Evolutionary conservation across 805 yeast genomes (phyloP), one percentile per base, ranked within the genome.

Genomic region (Starmerella roubikii): DNA sequence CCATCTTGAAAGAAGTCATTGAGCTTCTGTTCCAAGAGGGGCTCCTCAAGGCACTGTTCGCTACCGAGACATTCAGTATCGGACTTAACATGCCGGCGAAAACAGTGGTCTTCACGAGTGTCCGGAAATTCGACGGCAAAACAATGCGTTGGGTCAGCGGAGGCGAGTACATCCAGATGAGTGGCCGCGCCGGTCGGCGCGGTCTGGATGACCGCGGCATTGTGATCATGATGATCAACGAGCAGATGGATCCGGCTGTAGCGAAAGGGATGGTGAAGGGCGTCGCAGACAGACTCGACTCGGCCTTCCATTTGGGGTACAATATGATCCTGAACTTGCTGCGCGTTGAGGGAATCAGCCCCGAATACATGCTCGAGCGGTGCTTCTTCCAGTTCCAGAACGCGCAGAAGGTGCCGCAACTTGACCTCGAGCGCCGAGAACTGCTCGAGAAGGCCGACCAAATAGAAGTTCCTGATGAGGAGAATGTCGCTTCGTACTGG

Each of bases 211-310:
- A 91, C 59, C 79, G 98, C 59, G 99, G 99, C 64, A 85, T 91
- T 60, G 99, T 91, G 35, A 91, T 91, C 50, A 82, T 91, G 91
- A 91, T 91, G 99, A 85, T 91, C 58, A 97, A 91, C 58, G 97
- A 91, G 58, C 91, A 91, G 55, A 91, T 91, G 99, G 98, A 91
- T 59, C 98, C 99, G 3, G 93, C 86, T 53, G 95, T 91, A 31
- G 98, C 98, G 17, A 91, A 91, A 57, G 96, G 97, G 1, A 91
- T 91, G 99, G 98, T 91, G 18, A 88, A 88, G 59, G 99, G 99
- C 56, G 94, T 85, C 55, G 96, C 98, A 24, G 99, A 91, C 62
- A 69, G 98, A 50, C 69, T 91, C 42, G 97, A 91, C 55, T 88
- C 97, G 17, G 97, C 98, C 0, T 91, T 91, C 71, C 98, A 91